Evolutionary conservation across 441 rosid genomes (phyloP), one percentile per base, ranked within the genome.

Genomic region (Gossypium schwendimanii): DNA sequence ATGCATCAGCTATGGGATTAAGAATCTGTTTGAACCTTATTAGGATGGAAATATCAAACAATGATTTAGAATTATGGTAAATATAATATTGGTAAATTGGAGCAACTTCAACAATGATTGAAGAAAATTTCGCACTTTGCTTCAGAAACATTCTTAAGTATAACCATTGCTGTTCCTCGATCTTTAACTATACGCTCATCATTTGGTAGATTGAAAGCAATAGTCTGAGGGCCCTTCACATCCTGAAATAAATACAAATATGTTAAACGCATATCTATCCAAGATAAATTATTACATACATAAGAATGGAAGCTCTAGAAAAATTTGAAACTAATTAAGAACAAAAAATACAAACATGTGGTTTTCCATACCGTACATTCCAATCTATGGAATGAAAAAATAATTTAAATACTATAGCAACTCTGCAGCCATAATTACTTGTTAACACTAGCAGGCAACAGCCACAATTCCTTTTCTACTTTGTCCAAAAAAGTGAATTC

Each of bases 101-200:
- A 72, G 3, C 20, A 68, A 77, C 23, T 66, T 68, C 45, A 61
- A 73, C 21, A 21, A 36, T 47, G 61, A 59, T 21, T 59, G 53
- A 10, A 73, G 50, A 78, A 77, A 28, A 2, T 73, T 69, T 33
- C 60, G 6, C 89, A 94, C 99, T 94, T 94, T 54, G 93, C 98
- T 73, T 92, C 97, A 52, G 87, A 85, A 76, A 92, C 83, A 83
- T 92, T 95, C 81, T 92, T 95, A 71, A 95, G 92, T 85, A 95
- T 91, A 80, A 91, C 97, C 97, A 95, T 91, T 66, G 99, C 90
- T 54, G 97, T 89, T 86, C 99, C 98, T 69, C 91, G 88, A 70
- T 91, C 96, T 76, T 91, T 88, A 31, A 91, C 97, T 54, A 88
- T 89, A 58, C 84, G 92, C 82, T 95, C 98, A 81, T 95, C 99